phyloP scores from a whole-genome alignment of 331 rosid genomes.

The Pyrus hybrid region DNA sequence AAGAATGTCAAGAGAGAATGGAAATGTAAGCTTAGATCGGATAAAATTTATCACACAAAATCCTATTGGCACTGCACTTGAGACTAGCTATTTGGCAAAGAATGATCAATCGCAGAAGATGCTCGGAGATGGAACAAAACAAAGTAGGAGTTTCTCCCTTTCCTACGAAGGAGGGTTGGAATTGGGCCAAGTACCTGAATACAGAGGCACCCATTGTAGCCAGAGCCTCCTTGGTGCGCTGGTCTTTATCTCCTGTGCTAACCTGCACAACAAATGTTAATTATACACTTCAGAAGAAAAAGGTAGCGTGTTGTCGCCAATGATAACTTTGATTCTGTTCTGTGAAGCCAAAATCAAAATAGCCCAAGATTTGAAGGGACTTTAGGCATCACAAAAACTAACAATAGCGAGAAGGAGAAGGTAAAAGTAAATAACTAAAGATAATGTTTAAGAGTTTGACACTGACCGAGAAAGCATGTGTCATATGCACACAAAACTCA shows the following conservation, averaged over 20 bases:
- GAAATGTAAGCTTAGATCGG: not conserved
- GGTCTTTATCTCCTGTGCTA: slow-evolving; percentile 69
- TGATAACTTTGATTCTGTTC: not conserved
- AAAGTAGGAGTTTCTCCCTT: not conserved
- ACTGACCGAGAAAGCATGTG: slow-evolving; percentile 90
- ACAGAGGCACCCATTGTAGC: slow-evolving; percentile 98
- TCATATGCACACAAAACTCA: slow-evolving; percentile 93
- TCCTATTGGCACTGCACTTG: not conserved
- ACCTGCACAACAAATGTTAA: slow-evolving; percentile 40
- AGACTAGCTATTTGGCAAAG: not conserved
- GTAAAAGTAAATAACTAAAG: not conserved
- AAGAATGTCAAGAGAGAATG: not conserved
- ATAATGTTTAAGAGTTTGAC: slow-evolving; percentile 9
- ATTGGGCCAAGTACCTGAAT: slow-evolving; percentile 46
- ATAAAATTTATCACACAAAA: not conserved
- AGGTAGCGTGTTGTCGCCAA: not conserved
- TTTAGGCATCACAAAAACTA: not conserved
- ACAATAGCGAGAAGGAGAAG: not conserved
- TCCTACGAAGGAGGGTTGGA: not conserved
- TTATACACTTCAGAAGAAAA: not conserved
- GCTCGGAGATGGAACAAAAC: not conserved
- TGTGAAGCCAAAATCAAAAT: not conserved
- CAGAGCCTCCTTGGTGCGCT: slow-evolving; percentile 78
- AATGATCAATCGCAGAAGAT: not conserved
- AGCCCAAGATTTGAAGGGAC: not conserved